phyloP scores from a whole-genome alignment of 495 filamentous ascomycete species.

The Penicillium samsonianum region DNA sequence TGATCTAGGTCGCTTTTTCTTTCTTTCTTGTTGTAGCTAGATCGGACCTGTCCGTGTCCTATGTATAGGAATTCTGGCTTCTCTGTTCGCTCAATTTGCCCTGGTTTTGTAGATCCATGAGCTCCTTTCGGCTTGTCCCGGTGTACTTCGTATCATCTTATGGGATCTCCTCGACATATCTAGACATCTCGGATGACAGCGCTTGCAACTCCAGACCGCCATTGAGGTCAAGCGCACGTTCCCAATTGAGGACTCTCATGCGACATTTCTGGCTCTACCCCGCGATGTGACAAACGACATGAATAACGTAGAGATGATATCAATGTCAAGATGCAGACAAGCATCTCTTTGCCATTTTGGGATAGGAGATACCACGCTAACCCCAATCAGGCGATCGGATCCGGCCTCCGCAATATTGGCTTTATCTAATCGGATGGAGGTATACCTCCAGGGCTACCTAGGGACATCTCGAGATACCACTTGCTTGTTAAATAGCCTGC shows the following conservation, averaged over 20 bases:
- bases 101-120: neutral
- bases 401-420: constrained; percentile 28
- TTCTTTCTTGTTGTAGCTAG: constrained; percentile 19
- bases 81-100: constrained; percentile 1
- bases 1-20: constrained; percentile 19
- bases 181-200: neutral
- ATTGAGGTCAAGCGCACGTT: neutral
- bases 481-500: constrained; percentile 6
- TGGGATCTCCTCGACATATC: neutral
- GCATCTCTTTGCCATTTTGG: constrained; percentile 26
- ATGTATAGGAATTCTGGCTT: constrained; percentile 9
- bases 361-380: constrained; percentile 19
- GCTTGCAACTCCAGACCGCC: neutral
- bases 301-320: constrained; percentile 1
- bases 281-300: constrained; percentile 7
- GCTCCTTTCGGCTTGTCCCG: neutral
- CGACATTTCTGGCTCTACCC: neutral
- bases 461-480: neutral
- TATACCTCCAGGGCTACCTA: neutral
- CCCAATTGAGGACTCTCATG: neutral
- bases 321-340: constrained; percentile 15
- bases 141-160: neutral
- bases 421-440: constrained; percentile 25
- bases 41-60: constrained; percentile 19
- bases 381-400: constrained; percentile 28